Base-by-base conservation (phyloP, 2,329 filamentous ascomycete species). In the Cercospora sojina region DNA sequence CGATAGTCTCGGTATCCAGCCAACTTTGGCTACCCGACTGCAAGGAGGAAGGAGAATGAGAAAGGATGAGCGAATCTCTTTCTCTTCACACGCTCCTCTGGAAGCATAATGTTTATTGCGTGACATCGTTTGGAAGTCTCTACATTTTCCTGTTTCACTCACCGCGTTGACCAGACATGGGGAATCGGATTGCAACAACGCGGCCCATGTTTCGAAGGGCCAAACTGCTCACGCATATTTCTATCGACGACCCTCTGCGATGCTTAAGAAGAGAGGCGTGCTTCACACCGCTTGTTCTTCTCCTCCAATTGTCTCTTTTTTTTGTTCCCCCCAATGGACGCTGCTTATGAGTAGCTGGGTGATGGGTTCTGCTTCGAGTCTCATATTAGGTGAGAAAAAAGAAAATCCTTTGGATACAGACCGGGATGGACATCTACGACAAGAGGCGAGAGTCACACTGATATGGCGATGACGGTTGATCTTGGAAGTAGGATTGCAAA, bases 1-100 rank as follows among this genome's bases (percentile, higher is more conserved):
- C 68, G 70, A 27, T 72, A 72, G 70, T 69, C 64, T 64, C 69
- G 65, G 59, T 65, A 67, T 35, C 53, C 65, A 27, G 29, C 35
- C 59, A 56, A 59, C 56, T 38, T 59, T 59, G 51, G 53, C 35
- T 23, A 62, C 38, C 25, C 41, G 18, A 62, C 59, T 43, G 35
- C 38, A 31, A 55, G 53, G 29, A 58, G 38, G 29, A 56, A 31
- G 29, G 49, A 63, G 49, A 63, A 51, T 9, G 49, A 57, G n/a
- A 57, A 57, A 35, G 16, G 60, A 62, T 62, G 59, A 62, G 47
- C 47, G 13, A 25, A 27, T 53, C 16, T 53, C 23, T 53, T 25
- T 16, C 5, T n/a, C 23, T 27, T n/a, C n/a, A 7, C 12, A 13
- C 47, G 6, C 25, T 53, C 12, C 23, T 27, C 25, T 53, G 47